Evolutionary conservation across 2,329 filamentous ascomycete genomes (phyloP).

Genomic region (Ophidiomyces ophidiicola): DNA sequence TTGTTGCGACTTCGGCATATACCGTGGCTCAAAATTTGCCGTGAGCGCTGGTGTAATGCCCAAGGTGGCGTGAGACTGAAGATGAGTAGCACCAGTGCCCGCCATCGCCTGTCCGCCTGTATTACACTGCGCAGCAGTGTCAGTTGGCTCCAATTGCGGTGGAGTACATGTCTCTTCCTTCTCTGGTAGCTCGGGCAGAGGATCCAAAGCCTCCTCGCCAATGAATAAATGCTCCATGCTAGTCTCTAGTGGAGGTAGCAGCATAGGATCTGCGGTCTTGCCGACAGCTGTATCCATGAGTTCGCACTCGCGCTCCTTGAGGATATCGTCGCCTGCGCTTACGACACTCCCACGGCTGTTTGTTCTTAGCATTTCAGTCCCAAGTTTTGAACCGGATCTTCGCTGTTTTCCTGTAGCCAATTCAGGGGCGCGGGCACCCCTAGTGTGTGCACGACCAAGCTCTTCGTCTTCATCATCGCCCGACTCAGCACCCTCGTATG

Average conservation of each 20-base stretch:
- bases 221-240: constrained; percentile 26
- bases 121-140: too few relatives aligned
- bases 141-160: too few relatives aligned
- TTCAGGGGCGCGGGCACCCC: constrained; percentile 38
- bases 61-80: too few relatives aligned
- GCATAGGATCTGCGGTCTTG: constrained; percentile 7
- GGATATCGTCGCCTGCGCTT: constrained; percentile 32
- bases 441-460: constrained; percentile 48
- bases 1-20: neutral
- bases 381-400: constrained; percentile 72
- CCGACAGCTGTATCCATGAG: constrained; percentile 18
- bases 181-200: constrained; percentile 21
- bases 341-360: constrained; percentile 79
- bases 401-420: constrained; percentile 31
- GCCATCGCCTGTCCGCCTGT: too few relatives aligned
- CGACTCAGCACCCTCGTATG: constrained; percentile 66
- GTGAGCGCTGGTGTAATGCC: too few relatives aligned
- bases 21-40: neutral
- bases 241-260: constrained; percentile 19
- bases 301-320: constrained; percentile 18
- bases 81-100: too few relatives aligned
- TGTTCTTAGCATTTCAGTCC: constrained; percentile 95
- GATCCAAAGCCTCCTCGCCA: constrained; percentile 24
- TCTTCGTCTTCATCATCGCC: constrained; percentile 95
- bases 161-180: constrained; percentile 15